Base-by-base conservation (phyloP, 371 early-diverging fungal genomes). In the Mucor indicus region DNA sequence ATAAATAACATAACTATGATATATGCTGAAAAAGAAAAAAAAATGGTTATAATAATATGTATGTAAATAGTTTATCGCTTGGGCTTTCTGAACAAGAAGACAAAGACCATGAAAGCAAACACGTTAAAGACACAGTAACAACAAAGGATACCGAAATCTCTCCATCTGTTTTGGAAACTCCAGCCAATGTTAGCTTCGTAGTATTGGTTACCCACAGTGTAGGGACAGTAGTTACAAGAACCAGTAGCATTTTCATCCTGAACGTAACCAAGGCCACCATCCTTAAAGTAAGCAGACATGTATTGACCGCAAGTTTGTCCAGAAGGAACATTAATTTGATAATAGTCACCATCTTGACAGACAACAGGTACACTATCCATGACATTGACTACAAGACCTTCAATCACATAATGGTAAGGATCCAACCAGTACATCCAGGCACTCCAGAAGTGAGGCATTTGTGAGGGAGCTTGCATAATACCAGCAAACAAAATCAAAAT, bases 391-490 rank as follows among this genome's bases (percentile, higher is more conserved):
- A 90, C 72, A 8, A 89, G 66, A 43, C 85, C 90, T 60, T 91
- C 91, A 36, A 87, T 75, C 8, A 83, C 66, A 61, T 92, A 90
- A 43, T 81, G 81, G 57, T 83, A 85, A 4, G 89, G 88, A 55
- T 81, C 81, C n/a, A 89, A 46, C 79, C 82, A 85, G 62, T 88
- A 90, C 79, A 92, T 83, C 87, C 88, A 89, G 0, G 72, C 48
- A 11, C 80, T 65, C 87, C 89, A 90, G 69, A 92, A 89, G 27
- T 55, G 42, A 19, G 90, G 89, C 85, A 90, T 87, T 5, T 66
- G 53, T 7, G 40, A 20, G 25, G 79, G 74, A 5, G 86, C 80
- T 40, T 87, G 82, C 60, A 87, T 77, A 32, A 88, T 76, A 70
- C 90, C 90, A 33, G 82, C 80, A 67, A 86, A 87, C 52, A 90